Evolutionary conservation across 108 stramenopile genomes (phyloP).

Genomic region (Skeletonema potamos): DNA sequence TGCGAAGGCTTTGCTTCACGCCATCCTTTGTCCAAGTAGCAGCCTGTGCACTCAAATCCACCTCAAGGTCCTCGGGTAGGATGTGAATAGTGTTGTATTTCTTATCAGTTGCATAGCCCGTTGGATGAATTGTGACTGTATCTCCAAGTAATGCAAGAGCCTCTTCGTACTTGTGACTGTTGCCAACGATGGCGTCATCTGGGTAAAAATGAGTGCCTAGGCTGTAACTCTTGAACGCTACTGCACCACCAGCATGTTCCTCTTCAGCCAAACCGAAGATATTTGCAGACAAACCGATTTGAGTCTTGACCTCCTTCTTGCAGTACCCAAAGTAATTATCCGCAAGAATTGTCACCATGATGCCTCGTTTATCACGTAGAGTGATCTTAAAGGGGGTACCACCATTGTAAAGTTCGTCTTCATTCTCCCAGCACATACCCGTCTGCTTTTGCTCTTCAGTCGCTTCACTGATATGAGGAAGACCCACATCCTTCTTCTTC

Average conservation of each 20-base stretch:
- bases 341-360: slow-evolving; percentile 65
- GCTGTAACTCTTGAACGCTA: slow-evolving; percentile 55
- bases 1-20: slow-evolving; percentile 32
- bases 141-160: slow-evolving; percentile 51
- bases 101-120: slow-evolving; percentile 65
- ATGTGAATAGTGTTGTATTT: slow-evolving; percentile 52
- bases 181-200: slow-evolving; percentile 37
- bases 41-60: slow-evolving; percentile 40
- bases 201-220: slow-evolving; percentile 52
- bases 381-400: slow-evolving; percentile 65
- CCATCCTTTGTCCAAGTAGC: slow-evolving; percentile 51
- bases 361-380: slow-evolving; percentile 56
- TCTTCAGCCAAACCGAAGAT: slow-evolving; percentile 59
- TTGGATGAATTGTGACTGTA: slow-evolving; percentile 44
- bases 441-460: slow-evolving; percentile 57
- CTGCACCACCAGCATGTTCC: slow-evolving; percentile 62
- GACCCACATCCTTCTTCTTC: slow-evolving; percentile 54
- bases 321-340: slow-evolving; percentile 68
- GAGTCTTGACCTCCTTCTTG: slow-evolving; percentile 65
- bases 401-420: slow-evolving; percentile 53
- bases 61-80: slow-evolving; percentile 52
- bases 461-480: slow-evolving; percentile 51
- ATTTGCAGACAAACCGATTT: slow-evolving; percentile 58
- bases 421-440: slow-evolving; percentile 55
- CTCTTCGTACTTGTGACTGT: slow-evolving; percentile 41